These are phyloP conservation scores for Boletus barrowsii DNA, from an alignment of 768 basidiomycete genomes.

Conservation along the genomic window DNA sequence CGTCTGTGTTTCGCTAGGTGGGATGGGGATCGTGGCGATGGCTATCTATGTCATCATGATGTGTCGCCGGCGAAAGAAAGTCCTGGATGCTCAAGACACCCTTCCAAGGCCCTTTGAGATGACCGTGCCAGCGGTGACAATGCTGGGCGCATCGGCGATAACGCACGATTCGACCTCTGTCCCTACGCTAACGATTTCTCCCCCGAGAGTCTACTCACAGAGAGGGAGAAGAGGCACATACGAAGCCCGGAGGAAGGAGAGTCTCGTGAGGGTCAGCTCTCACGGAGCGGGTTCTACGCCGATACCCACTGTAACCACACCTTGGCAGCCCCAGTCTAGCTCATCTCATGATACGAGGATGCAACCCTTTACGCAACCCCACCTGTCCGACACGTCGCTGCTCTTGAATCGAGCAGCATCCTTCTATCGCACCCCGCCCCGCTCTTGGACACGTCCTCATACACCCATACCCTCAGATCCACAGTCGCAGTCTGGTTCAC, in stretches of 20 bases:
- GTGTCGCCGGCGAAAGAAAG: conserved; percentile 12
- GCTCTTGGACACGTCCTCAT: background rate
- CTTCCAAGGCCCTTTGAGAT: conserved; percentile 25
- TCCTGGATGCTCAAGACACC: conserved; percentile 21
- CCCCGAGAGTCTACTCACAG: background rate
- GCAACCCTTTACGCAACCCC: background rate
- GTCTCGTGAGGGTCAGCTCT: background rate
- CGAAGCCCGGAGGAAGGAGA: background rate
- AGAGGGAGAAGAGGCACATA: background rate
- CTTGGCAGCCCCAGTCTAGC: background rate
- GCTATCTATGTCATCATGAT: conserved; percentile 17
- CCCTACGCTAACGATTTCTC: background rate
- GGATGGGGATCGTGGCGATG: conserved; percentile 14
- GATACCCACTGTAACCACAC: background rate
- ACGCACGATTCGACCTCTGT: background rate
- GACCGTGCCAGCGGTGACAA: conserved; percentile 8
- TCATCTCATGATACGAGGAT: background rate
- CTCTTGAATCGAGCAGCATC: background rate
- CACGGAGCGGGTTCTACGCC: background rate
- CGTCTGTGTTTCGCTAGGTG: conserved; percentile 23
- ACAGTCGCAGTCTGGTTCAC: background rate
- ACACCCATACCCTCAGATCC: background rate
- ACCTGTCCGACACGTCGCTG: conserved; percentile 2
- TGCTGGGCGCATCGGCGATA: background rate
- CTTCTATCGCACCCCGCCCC: background rate